These are phyloP conservation scores for Alternaria dauci DNA, from an alignment of 2,329 filamentous ascomycete genomes.

Conservation along the genomic window DNA sequence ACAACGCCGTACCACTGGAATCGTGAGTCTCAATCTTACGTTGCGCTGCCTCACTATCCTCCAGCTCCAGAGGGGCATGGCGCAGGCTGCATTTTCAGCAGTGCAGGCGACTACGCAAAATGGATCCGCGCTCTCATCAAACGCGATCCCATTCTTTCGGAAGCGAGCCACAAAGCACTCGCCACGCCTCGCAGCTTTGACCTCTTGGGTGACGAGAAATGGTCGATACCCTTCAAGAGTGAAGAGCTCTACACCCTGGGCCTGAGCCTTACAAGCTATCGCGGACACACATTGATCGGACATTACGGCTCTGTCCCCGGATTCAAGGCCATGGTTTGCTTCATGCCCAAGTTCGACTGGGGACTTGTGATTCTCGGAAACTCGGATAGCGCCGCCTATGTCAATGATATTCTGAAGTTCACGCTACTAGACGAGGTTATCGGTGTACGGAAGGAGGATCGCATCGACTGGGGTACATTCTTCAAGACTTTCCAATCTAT, in stretches of 20 bases:
- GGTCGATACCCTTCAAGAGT: not conserved
- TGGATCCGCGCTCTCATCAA: constrained; percentile 37
- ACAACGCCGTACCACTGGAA: not conserved
- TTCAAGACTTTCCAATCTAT: not conserved
- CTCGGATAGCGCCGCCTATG: not conserved
- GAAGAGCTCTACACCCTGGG: not conserved
- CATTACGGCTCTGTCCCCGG: not conserved
- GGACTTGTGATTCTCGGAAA: not conserved
- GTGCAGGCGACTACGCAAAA: constrained; percentile 30
- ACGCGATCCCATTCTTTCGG: constrained; percentile 12
- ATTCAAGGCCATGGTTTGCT: not conserved
- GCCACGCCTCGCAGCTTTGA: constrained; percentile 17
- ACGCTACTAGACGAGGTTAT: constrained; percentile 12
- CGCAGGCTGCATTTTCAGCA: constrained; percentile 34
- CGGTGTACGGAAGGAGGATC: not conserved
- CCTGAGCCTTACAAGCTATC: not conserved
- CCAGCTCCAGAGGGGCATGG: constrained; percentile 29
- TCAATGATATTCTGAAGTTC: not conserved
- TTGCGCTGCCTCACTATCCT: constrained; percentile 7
- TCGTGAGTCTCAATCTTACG: not conserved
- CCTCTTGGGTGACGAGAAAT: not conserved
- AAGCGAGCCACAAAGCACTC: constrained; percentile 24
- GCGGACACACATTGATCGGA: not conserved
- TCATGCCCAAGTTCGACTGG: not conserved
- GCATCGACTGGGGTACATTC: constrained; percentile 13